Evolutionary conservation across 2,329 filamentous ascomycete species (phyloP), one percentile per base, ranked within the genome.

Genomic region (Colletotrichum cuscutae): DNA sequence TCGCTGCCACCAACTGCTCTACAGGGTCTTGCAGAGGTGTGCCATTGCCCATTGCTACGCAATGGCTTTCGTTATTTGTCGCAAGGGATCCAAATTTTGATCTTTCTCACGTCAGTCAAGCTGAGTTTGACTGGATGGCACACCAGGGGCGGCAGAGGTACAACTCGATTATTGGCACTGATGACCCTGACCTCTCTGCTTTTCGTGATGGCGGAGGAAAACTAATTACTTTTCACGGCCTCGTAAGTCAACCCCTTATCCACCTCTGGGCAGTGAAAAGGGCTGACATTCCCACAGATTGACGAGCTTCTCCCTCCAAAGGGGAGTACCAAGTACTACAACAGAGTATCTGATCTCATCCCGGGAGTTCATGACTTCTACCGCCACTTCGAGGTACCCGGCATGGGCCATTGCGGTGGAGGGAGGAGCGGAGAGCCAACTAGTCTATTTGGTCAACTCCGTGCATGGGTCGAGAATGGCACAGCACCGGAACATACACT

Each of bases 161-260:
- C 46, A 22, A 19, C 1, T 71, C 68, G 4, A 68, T 79, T 6
- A 80, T 80, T 75, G 76, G 76, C 15, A 78, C 81, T 7, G 75
- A 76, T 19, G 76, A 80, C 56, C 76, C 80, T 58, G 79, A 79
- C 42, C 71, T 83, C 1, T 64, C 76, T 0, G 74, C 74, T 1
- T 84, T 82, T 71, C 76, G 75, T 37, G 74, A 74, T 5, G 75
- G 76, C 1, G 84, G 85, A 11, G 82, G 82, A 35, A 86, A 86
- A 77, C 65, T 86, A 3, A 22, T 86, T 22, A 77, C 83, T 35
- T 86, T 82, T 77, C 84, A 86, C 74, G 84, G 85, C 24, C 72
- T 81, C 7, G 70, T 72, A 24, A 59, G 70, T 59, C 0, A 35
- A 12, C 1, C 32, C 9, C 32, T 35, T 35, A 12, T 35, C 11